phyloP scores from a whole-genome alignment of 2,329 filamentous ascomycete genomes.

The Spiromastix sp. region DNA sequence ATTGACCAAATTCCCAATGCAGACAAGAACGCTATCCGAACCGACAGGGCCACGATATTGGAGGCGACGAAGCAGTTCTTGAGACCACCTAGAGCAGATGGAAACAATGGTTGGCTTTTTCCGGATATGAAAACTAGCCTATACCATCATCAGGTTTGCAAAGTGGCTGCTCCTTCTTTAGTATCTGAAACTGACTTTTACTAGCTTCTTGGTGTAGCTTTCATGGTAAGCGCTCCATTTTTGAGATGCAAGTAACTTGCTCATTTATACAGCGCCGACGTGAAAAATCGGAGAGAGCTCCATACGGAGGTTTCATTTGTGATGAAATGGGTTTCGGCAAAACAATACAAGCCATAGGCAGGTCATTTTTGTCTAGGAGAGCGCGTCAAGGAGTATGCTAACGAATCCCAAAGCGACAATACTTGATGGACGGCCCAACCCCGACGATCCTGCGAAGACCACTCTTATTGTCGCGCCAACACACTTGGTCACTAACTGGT shows the following conservation, averaged over 20 bases:
- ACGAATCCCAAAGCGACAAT: constrained; percentile 21
- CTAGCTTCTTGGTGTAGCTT: constrained; percentile 22
- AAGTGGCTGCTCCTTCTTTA: background rate
- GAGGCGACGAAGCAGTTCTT: constrained; percentile 22
- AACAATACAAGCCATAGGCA: constrained; percentile 27
- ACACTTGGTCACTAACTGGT: constrained; percentile 26
- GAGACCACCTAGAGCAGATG: constrained; percentile 16
- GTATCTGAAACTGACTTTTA: constrained; percentile 5
- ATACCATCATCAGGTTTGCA: constrained; percentile 27
- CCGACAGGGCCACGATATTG: constrained; percentile 17
- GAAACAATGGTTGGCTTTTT: constrained; percentile 22
- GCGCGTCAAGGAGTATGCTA: constrained; percentile 1
- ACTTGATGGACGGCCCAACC: constrained; percentile 19
- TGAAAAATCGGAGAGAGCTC: constrained; percentile 15
- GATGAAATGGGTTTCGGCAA: constrained; percentile 35
- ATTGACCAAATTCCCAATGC: constrained; percentile 21
- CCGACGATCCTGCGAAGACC: constrained; percentile 15
- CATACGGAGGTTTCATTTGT: constrained; percentile 27
- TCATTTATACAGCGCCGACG: constrained; percentile 21
- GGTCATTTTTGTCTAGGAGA: background rate
- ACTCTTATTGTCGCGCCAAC: constrained; percentile 30
- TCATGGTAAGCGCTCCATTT: constrained; percentile 20
- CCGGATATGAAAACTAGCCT: constrained; percentile 23
- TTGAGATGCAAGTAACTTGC: background rate
- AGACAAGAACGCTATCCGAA: constrained; percentile 14